Base-by-base conservation (phyloP, 331 rosid species). In the Rosa hybrid region DNA sequence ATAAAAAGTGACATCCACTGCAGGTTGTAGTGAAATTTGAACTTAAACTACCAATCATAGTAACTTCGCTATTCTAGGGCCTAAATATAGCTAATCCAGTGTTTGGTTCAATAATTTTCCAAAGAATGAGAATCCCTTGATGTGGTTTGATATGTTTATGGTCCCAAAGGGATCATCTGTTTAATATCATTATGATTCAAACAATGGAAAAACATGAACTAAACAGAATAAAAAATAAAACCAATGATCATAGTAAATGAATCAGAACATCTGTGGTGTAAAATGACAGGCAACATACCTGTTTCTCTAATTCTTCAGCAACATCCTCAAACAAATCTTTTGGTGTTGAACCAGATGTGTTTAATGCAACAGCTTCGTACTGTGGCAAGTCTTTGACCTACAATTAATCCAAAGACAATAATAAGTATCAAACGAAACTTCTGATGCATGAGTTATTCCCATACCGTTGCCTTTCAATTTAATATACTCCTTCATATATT, bases 281-380 rank as follows among this genome's bases (percentile, higher is more conserved):
- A 83, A 48, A 86, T 14, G 30, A 10, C 12, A 49, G 3, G 64
- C 13, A 34, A 71, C 68, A 80, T 23, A 93, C 99, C 91, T 87
- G 90, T 76, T 90, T 92, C 83, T 94, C 97, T 74, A 96, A 88
- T 49, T 88, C 97, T 86, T 92, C 98, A 68, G 77, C 65, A 21
- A 90, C 91, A 82, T 88, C 91, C 88, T 96, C 98, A 86, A 88
- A 96, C 80, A 96, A 82, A 83, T 96, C 99, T 84, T 85, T 96
- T 2, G 99, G 99, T 74, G 99, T 92, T 67, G 99, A 96, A 86
- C 99, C 99, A 59, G 92, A 88, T 67, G 86, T 77, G 81, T 96
- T 96, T 45, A 86, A 90, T 17, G 98, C 99, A 85, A 96, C 92
- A 53, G 97, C 98, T 86, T 88, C 94, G 82, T 96, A 96, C 69